Percentiles rank a stretch among this genome's conserved stretches.
Conservation (phyloP, 2,329 filamentous ascomycete species). For the Zymoseptoria pseudotritici region DNA sequence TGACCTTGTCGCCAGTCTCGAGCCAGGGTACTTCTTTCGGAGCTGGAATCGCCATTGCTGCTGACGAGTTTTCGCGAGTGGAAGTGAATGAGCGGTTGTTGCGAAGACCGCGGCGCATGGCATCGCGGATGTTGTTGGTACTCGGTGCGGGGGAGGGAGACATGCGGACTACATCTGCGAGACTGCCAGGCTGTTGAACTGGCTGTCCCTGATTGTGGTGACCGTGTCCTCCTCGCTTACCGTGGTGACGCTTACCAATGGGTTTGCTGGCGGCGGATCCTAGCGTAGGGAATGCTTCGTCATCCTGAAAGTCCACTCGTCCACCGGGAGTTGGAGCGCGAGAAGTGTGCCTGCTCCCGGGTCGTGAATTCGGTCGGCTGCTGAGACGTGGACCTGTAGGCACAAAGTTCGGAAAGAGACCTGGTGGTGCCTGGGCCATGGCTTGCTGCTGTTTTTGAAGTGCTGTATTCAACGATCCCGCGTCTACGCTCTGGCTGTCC, state of each 20-base stretch:
- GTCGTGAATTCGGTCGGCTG: constrained; percentile 70
- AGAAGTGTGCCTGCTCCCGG: constrained; percentile 71
- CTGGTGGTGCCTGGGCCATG: constrained; percentile 49
- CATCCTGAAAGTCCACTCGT: constrained; percentile 68
- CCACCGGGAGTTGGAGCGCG: constrained; percentile 57
- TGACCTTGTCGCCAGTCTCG: constrained; percentile 83
- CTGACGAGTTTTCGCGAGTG: constrained; percentile 64
- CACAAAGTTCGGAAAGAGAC: constrained; percentile 55
- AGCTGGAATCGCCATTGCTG: constrained; percentile 74
- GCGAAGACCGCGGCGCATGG: constrained; percentile 47
- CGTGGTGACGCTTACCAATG: constrained; percentile 77
- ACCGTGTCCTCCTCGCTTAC: constrained; percentile 78
- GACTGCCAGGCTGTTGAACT: constrained; percentile 64
- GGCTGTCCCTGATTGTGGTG: constrained; percentile 58
- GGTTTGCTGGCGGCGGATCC: constrained; percentile 68
- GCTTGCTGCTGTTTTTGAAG: constrained; percentile 37
- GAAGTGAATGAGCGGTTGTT: constrained; percentile 60
- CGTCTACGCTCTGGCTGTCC: constrained; percentile 29
- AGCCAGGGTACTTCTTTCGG: constrained; percentile 95
- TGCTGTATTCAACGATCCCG: constrained; percentile 36
- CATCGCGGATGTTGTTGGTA: constrained; percentile 39
- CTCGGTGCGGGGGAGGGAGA: constrained; percentile 64
- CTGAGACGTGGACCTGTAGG: constrained; percentile 35
- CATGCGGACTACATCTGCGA: constrained; percentile 94
- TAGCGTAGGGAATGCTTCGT: constrained; percentile 87